phyloP scores from a whole-genome alignment of 345 rosid genomes.

The Eucalyptus victrix region DNA sequence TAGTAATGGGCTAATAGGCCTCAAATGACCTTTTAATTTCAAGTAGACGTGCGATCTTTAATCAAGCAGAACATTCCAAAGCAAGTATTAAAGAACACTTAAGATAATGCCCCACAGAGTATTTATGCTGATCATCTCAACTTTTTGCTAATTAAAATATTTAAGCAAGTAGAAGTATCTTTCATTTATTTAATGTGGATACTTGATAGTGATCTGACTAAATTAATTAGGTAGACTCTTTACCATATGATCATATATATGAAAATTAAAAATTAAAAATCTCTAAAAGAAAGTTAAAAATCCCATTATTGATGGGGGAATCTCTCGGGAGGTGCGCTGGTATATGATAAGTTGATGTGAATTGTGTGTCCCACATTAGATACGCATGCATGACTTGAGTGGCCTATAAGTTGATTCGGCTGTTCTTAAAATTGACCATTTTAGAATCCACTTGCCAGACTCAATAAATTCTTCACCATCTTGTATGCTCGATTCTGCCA shows the following conservation, averaged over 20 bases:
- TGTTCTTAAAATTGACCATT: background rate
- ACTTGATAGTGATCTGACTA: background rate
- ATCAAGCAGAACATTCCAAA: background rate
- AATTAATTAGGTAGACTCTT: background rate
- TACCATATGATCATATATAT: background rate
- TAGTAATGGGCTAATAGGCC: background rate
- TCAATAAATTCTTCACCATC: background rate
- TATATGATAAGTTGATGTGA: background rate
- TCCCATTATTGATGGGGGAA: background rate
- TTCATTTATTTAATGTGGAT: background rate
- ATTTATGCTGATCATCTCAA: background rate
- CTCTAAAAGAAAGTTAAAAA: background rate
- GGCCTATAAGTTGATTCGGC: background rate
- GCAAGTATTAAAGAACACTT: background rate
- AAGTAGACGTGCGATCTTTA: accelerated
- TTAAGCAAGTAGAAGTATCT: background rate
- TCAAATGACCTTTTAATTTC: background rate
- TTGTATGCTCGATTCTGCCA: background rate
- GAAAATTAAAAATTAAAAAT: background rate
- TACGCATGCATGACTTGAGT: background rate
- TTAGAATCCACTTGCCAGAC: background rate
- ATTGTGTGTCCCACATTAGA: background rate
- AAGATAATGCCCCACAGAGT: background rate
- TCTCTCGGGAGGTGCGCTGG: background rate
- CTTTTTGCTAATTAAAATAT: background rate